A percentile compares a stretch with the other conserved stretches of the same genome.
These are phyloP conservation scores for Metschnikowia anglica DNA, from an alignment of 805 yeast species.

Conservation along the genomic window DNA sequence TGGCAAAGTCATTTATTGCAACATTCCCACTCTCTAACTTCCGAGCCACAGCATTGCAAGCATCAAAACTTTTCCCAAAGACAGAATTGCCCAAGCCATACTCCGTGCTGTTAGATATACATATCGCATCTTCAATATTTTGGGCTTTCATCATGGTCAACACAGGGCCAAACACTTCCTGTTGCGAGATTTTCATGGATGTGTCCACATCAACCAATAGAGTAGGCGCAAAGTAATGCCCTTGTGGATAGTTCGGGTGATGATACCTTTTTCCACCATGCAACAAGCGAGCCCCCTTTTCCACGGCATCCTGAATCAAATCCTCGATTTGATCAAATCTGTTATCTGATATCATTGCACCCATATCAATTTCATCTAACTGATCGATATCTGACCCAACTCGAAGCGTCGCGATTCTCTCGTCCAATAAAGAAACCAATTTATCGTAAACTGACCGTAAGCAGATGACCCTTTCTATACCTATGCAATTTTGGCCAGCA, in stretches of 20 bases:
- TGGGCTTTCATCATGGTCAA: slow-evolving; percentile 75
- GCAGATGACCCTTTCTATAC: slow-evolving; percentile 91
- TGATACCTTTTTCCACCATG: slow-evolving; percentile 77
- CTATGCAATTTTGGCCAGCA: slow-evolving; percentile 97
- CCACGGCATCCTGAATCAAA: slow-evolving; percentile 70
- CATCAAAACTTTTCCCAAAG: slow-evolving; percentile 63
- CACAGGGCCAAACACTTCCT: slow-evolving; percentile 95
- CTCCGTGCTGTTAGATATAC: slow-evolving; percentile 76
- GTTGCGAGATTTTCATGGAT: slow-evolving; percentile 72
- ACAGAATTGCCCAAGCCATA: slow-evolving; percentile 93
- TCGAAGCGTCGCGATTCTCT: slow-evolving; percentile 61
- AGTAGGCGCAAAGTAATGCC: slow-evolving; percentile 92
- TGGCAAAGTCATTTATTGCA: slow-evolving; percentile 97
- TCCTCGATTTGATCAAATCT: slow-evolving; percentile 68
- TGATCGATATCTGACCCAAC: slow-evolving; percentile 93
- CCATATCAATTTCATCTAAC: slow-evolving; percentile 88
- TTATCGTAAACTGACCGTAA: slow-evolving; percentile 65
- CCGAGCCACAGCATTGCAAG: slow-evolving; percentile 63
- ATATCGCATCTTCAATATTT: slow-evolving; percentile 63
- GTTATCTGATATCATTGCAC: slow-evolving; percentile 84
- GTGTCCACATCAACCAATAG: slow-evolving; percentile 77
- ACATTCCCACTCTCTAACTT: slow-evolving; percentile 81
- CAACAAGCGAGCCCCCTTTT: slow-evolving; percentile 75
- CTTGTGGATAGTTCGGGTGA: slow-evolving; percentile 94
- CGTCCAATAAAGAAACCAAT: slow-evolving; percentile 54